Conservation (phyloP, 164 flowering plant species). For the Stephania yunnanensis region DNA sequence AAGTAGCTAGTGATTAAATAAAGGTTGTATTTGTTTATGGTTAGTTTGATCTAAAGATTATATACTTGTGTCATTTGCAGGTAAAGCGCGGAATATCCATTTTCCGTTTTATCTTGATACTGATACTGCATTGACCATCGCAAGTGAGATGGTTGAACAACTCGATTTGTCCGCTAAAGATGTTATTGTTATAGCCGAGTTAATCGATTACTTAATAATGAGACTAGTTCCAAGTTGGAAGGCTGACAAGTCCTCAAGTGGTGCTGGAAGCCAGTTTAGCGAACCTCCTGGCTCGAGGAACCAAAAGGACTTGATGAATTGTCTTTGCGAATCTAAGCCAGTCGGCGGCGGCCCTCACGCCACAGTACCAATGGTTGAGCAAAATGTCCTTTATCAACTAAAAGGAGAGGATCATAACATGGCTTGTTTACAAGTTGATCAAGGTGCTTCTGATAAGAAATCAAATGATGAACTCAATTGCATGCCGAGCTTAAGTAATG, state of each 20-base stretch:
- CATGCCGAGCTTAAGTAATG: slow-evolving; percentile 5
- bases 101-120: slow-evolving; percentile 52
- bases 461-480: slow-evolving; percentile 8
- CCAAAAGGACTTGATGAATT: slow-evolving; percentile 11
- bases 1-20: slow-evolving; percentile 8
- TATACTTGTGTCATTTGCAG: slow-evolving; percentile 25
- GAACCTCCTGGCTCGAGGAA: slow-evolving; percentile 11
- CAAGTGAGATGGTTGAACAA: slow-evolving; percentile 76
- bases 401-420: slow-evolving; percentile 2
- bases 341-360: not conserved
- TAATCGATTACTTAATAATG: slow-evolving; percentile 51
- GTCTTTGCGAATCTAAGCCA: slow-evolving; percentile 16
- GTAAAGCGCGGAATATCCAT: slow-evolving; percentile 46
- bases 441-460: not conserved
- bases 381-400: slow-evolving; percentile 7
- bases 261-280: slow-evolving; percentile 9
- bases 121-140: slow-evolving; percentile 61
- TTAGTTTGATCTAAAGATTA: not conserved
- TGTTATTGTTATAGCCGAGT: slow-evolving; percentile 45
- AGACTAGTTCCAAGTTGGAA: slow-evolving; percentile 47
- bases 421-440: slow-evolving; percentile 3
- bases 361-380: slow-evolving; percentile 7
- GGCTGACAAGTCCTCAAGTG: slow-evolving; percentile 20
- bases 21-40: not conserved
- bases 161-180: slow-evolving; percentile 47